phyloP scores from a whole-genome alignment of 2,329 filamentous ascomycete genomes.

The Boeremia lycopersici region DNA sequence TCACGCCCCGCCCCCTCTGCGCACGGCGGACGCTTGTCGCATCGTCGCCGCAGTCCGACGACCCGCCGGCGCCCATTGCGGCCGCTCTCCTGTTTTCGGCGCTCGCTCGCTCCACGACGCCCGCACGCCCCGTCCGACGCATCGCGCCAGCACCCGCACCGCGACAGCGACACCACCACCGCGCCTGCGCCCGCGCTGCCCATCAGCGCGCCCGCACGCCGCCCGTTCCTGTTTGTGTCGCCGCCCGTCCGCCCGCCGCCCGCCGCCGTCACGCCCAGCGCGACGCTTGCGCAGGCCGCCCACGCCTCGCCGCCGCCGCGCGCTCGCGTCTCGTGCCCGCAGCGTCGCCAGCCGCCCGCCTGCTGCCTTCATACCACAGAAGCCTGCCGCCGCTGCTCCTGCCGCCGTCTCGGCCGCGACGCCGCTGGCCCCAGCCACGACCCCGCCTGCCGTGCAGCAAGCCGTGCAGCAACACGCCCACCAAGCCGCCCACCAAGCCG shows the following conservation, averaged over 20 bases:
- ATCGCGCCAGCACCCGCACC: slow-evolving; percentile 33
- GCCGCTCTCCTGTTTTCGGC: slow-evolving; percentile 21
- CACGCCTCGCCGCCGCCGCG: slow-evolving; percentile 13
- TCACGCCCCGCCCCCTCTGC: slow-evolving; percentile 30
- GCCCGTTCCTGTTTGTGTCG: not conserved
- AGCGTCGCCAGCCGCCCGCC: not conserved
- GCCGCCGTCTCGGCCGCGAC: no score
- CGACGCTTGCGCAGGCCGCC: slow-evolving; percentile 26
- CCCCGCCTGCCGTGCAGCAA: no score
- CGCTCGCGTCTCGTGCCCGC: not conserved
- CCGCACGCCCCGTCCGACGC: slow-evolving; percentile 26
- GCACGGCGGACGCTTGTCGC: slow-evolving; percentile 37
- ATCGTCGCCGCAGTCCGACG: slow-evolving; percentile 29
- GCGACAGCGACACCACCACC: slow-evolving; percentile 16
- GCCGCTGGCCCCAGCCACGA: no score
- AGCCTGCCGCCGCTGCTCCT: no score
- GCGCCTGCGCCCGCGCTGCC: slow-evolving; percentile 32
- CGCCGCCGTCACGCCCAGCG: slow-evolving; percentile 27
- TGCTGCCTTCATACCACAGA: no score
- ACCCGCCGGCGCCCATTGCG: slow-evolving; percentile 32
- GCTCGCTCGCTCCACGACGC: slow-evolving; percentile 29
- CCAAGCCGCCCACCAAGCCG: no score
- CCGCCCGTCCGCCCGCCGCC: slow-evolving; percentile 16
- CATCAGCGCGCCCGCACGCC: slow-evolving; percentile 20
- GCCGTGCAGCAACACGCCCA: no score